A percentile compares a stretch with the other conserved stretches of the same genome.
These are phyloP conservation scores for Cupressus sempervirens DNA, from an alignment of 75 land plant species.

Conservation along the genomic window DNA sequence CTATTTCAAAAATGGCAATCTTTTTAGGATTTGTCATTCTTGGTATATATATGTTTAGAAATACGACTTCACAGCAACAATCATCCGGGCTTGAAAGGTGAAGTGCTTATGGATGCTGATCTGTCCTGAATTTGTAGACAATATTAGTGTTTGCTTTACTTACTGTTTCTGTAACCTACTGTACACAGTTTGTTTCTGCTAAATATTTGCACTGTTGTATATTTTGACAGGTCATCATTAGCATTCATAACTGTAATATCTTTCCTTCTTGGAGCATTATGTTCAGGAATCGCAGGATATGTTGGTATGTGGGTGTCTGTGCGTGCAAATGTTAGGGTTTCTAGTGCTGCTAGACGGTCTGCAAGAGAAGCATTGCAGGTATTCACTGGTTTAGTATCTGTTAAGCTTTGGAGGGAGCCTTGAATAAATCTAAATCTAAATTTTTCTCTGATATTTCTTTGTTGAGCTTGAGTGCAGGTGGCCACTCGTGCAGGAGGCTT, in stretches of 20 bases:
- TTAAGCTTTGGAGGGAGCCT: background rate
- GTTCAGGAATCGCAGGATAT: slow-evolving; percentile 98
- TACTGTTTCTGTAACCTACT: background rate
- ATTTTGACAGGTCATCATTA: slow-evolving; percentile 59
- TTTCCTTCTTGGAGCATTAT: slow-evolving; percentile 91
- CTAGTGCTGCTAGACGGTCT: slow-evolving; percentile 97
- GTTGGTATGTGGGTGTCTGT: slow-evolving; percentile 99
- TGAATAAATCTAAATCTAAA: background rate
- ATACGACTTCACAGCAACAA: slow-evolving; percentile 85
- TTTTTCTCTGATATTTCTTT: slow-evolving; percentile 1
- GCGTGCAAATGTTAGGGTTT: slow-evolving; percentile 97
- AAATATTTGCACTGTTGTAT: background rate
- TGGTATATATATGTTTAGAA: slow-evolving; percentile 80
- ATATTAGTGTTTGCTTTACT: background rate
- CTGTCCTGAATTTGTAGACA: background rate
- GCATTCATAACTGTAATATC: slow-evolving; percentile 89
- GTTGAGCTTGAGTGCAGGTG: slow-evolving; percentile 44
- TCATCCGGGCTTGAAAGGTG: slow-evolving; percentile 87
- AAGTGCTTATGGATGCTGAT: background rate
- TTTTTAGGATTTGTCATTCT: slow-evolving; percentile 73
- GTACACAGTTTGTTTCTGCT: background rate
- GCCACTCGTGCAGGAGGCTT: slow-evolving; percentile 98
- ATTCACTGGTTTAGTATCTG: background rate
- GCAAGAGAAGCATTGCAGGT: slow-evolving; percentile 98
- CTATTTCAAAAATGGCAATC: slow-evolving; percentile 95